phyloP scores from a whole-genome alignment of 345 rosid species.

The Hypericum androsaemum region DNA sequence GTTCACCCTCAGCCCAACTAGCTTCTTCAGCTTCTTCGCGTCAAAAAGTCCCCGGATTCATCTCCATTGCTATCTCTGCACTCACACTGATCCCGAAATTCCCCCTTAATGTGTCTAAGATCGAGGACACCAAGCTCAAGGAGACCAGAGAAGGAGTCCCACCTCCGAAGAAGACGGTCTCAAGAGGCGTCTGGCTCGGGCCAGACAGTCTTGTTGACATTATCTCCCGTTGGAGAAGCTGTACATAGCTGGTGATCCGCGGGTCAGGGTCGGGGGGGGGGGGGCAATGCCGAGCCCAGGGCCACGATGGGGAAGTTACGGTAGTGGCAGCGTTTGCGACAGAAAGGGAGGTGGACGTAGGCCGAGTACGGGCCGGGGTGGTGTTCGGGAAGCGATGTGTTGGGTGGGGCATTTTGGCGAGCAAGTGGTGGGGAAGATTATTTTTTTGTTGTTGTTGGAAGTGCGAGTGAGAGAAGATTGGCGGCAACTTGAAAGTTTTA shows the following conservation, averaged over 20 bases:
- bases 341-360: slow-evolving; percentile 85
- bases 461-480: too few relatives aligned
- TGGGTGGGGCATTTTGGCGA: slow-evolving; percentile 67
- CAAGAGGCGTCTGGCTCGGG: background rate
- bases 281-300: slow-evolving; percentile 43
- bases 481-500: too few relatives aligned
- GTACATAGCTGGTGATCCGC: too few relatives aligned
- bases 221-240: background rate
- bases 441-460: too few relatives aligned
- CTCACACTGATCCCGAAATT: slow-evolving; percentile 50
- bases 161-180: slow-evolving; percentile 80
- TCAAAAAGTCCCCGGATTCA: slow-evolving; percentile 94
- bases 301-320: slow-evolving; percentile 89
- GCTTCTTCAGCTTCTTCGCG: slow-evolving; percentile 39
- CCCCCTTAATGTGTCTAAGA: slow-evolving; percentile 45
- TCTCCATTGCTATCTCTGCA: slow-evolving; percentile 88
- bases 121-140: slow-evolving; percentile 47
- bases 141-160: slow-evolving; percentile 97
- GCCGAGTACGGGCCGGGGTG: slow-evolving; percentile 58
- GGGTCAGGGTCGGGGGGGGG: background rate
- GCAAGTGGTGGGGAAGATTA: slow-evolving; percentile 28
- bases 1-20: slow-evolving; percentile 73
- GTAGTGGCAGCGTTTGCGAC: slow-evolving; percentile 92
- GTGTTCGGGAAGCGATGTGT: slow-evolving; percentile 10
- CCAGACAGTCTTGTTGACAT: background rate